Evolutionary conservation across 2,329 filamentous ascomycete species (phyloP).

Genomic region (Aureobasidium sp.): DNA sequence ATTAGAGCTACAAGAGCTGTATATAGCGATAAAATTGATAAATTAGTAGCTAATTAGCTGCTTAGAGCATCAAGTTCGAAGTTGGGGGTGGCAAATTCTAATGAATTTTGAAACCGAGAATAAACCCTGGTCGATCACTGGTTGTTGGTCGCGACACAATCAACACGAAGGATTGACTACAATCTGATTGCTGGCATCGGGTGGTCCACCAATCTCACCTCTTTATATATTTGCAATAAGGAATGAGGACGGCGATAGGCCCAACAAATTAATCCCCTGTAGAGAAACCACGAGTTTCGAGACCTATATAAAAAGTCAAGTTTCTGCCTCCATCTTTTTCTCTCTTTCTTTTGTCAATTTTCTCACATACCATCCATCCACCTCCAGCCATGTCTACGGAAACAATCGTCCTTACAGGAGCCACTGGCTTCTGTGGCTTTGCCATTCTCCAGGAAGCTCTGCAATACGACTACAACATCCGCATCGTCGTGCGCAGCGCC

Average conservation of each 20-base stretch:
- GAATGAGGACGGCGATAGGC: neutral
- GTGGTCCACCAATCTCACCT: neutral
- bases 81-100: no score
- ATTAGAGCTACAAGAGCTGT: no score
- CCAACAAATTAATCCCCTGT: neutral
- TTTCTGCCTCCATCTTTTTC: neutral
- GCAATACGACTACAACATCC: slow-evolving; percentile 31
- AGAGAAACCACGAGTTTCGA: neutral
- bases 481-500: slow-evolving; percentile 31
- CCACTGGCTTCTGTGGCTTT: slow-evolving; percentile 35
- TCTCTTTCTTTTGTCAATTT: neutral
- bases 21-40: no score
- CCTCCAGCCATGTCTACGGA: slow-evolving; percentile 4
- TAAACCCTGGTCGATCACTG: neutral
- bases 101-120: no score
- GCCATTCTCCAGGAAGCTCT: slow-evolving; percentile 29
- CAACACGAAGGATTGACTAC: neutral
- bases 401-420: slow-evolving; percentile 32
- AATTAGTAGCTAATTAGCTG: no score
- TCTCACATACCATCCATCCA: neutral
- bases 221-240: neutral
- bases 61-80: no score
- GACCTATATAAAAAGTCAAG: neutral
- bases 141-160: neutral
- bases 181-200: neutral